Evolutionary conservation across 2,329 filamentous ascomycete species (phyloP).

Genomic region (Arthroderma uncinatum): DNA sequence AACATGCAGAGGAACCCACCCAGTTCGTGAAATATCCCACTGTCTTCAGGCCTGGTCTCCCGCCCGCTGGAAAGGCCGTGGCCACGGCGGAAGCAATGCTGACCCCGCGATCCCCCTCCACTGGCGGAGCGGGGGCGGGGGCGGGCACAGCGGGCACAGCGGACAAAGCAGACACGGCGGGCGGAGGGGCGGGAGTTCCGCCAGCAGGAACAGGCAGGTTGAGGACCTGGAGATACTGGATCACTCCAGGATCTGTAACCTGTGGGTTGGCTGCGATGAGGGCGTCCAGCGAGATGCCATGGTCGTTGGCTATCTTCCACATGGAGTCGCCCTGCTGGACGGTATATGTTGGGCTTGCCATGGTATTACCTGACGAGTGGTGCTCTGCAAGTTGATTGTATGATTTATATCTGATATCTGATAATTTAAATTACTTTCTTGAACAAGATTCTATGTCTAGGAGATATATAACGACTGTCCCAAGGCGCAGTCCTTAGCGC

Average conservation of each 20-base stretch:
- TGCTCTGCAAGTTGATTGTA: neutral
- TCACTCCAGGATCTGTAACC: conserved; percentile 11
- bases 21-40: conserved; percentile 40
- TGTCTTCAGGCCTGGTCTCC: conserved; percentile 13
- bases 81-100: neutral
- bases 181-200: neutral
- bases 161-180: neutral
- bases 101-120: neutral
- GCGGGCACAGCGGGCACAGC: neutral
- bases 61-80: neutral
- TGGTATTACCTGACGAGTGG: neutral
- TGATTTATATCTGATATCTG: neutral
- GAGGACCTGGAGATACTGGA: conserved; percentile 13
- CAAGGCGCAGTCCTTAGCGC: neutral
- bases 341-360: conserved; percentile 9
- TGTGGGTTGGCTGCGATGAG: conserved; percentile 15
- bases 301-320: conserved; percentile 26
- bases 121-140: neutral
- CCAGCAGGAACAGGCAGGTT: conserved; percentile 9
- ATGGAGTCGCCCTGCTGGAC: conserved; percentile 15
- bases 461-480: no score
- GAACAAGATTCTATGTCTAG: no score
- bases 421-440: no score
- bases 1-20: conserved; percentile 20
- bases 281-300: conserved; percentile 19